A percentile compares a stretch with the other conserved stretches of the same genome.
Evolutionary conservation across 192 early-diverging fungal species (phyloP).

Genomic region (Coemansia biformis): DNA sequence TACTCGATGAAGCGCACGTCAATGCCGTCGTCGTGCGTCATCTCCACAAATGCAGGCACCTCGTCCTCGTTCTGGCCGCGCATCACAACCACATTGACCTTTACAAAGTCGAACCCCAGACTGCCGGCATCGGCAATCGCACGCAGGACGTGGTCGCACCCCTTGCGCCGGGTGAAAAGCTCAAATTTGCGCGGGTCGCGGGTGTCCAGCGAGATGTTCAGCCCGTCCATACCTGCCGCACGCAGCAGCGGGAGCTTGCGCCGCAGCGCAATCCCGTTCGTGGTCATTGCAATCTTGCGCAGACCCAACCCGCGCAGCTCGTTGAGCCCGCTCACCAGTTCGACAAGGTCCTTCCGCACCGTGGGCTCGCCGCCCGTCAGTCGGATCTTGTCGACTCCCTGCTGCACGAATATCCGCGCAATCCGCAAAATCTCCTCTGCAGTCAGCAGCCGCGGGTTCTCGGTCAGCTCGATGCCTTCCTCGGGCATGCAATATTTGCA

Average conservation of each 20-base stretch:
- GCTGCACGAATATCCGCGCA: conserved; percentile 75
- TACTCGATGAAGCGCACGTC: conserved; percentile 95
- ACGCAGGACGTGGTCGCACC: conserved; percentile 72
- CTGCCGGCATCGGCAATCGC: conserved; percentile 65
- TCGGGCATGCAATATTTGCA: conserved; percentile 98
- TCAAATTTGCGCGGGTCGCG: conserved; percentile 83
- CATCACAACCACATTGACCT: conserved; percentile 94
- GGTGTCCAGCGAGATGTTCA: conserved; percentile 93
- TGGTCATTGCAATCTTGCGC: conserved; percentile 82
- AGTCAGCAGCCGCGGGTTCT: conserved; percentile 65
- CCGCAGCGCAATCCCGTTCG: conserved; percentile 88
- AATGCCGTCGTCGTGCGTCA: conserved; percentile 69
- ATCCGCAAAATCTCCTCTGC: conserved; percentile 77
- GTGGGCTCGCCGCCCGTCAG: conserved; percentile 97
- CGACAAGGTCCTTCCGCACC: conserved; percentile 81
- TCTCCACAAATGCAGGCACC: conserved; percentile 73
- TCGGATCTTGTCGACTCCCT: conserved; percentile 91
- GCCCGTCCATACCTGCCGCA: conserved; percentile 69
- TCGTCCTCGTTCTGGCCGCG: conserved; percentile 80
- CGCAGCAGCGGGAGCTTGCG: conserved; percentile 70
- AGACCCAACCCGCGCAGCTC: conserved; percentile 68
- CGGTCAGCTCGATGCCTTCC: conserved; percentile 72
- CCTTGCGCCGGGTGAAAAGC: conserved; percentile 80
- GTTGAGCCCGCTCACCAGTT: conserved; percentile 78
- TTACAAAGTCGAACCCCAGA: conserved; percentile 67